Conservation (phyloP, 169 alveolate genomes). For the Plasmodium gallinaceum region DNA sequence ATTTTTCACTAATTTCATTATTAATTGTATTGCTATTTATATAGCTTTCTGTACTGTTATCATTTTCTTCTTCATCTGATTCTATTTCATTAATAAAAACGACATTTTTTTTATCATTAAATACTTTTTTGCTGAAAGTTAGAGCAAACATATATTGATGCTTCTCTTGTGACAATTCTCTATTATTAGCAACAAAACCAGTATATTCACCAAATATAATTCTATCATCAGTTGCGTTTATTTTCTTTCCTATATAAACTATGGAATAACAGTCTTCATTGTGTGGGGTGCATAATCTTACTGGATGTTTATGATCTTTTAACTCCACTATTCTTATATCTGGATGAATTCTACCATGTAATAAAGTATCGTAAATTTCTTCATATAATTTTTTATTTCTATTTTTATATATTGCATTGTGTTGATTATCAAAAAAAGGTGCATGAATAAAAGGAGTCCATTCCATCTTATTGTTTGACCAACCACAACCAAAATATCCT, state of each 20-base stretch:
- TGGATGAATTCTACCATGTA: constrained; percentile 88
- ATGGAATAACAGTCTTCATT: constrained; percentile 90
- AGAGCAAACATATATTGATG: constrained; percentile 91
- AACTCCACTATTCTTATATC: constrained; percentile 85
- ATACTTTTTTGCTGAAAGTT: constrained; percentile 86
- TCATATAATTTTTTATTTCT: constrained; percentile 78
- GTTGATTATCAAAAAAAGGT: constrained; percentile 72
- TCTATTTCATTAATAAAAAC: constrained; percentile 81
- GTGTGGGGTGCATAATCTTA: constrained; percentile 90
- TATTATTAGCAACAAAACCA: constrained; percentile 87
- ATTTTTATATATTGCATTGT: constrained; percentile 70
- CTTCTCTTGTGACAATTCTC: constrained; percentile 79
- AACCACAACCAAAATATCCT: constrained; percentile 76
- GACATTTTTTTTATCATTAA: constrained; percentile 87
- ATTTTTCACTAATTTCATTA: not conserved
- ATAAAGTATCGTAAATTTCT: constrained; percentile 81
- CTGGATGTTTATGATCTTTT: constrained; percentile 89
- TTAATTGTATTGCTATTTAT: not conserved
- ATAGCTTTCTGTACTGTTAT: not conserved
- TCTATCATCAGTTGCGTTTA: constrained; percentile 78
- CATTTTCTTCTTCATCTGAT: constrained; percentile 74
- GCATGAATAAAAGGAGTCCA: constrained; percentile 79
- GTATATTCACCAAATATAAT: constrained; percentile 91
- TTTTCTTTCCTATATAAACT: constrained; percentile 88
- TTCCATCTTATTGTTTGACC: constrained; percentile 74